Evolutionary conservation across 805 yeast genomes (phyloP).

Genomic region (Osmozyma mogii): DNA sequence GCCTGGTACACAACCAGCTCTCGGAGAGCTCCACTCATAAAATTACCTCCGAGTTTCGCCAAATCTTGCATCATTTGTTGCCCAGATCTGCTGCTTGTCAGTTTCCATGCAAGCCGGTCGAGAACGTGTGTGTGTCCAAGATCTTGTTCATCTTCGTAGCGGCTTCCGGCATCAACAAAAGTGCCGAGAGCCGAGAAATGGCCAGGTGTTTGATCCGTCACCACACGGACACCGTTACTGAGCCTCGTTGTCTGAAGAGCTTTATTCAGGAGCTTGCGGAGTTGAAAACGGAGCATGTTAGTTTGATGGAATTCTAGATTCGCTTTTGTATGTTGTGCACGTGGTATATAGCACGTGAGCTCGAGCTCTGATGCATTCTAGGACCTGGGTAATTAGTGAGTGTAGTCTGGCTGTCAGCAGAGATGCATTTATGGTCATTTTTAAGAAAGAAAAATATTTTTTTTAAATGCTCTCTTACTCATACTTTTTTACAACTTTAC

Average conservation of each 20-base stretch:
- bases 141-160: constrained; percentile 55
- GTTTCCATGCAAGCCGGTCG: constrained; percentile 81
- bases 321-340: too few species aligned
- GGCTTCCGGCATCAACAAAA: constrained; percentile 84
- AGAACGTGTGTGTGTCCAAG: constrained; percentile 77
- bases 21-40: constrained; percentile 86
- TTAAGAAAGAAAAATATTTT: too few species aligned
- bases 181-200: constrained; percentile 89
- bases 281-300: too few species aligned
- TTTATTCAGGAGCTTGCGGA: too few species aligned
- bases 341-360: too few species aligned
- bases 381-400: too few species aligned
- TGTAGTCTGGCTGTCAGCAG: too few species aligned
- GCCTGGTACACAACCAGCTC: constrained; percentile 93
- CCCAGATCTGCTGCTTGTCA: constrained; percentile 52
- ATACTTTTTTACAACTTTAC: too few species aligned
- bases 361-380: too few species aligned
- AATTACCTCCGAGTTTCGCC: constrained; percentile 85
- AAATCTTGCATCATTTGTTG: constrained; percentile 66
- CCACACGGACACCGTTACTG: constrained; percentile 72
- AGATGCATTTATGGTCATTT: too few species aligned
- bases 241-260: constrained; percentile 38
- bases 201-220: constrained; percentile 79
- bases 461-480: too few species aligned
- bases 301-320: too few species aligned